Evolutionary conservation across 1,284 basidiomycete genomes (phyloP).

Genomic region (Inonotus hispidus): DNA sequence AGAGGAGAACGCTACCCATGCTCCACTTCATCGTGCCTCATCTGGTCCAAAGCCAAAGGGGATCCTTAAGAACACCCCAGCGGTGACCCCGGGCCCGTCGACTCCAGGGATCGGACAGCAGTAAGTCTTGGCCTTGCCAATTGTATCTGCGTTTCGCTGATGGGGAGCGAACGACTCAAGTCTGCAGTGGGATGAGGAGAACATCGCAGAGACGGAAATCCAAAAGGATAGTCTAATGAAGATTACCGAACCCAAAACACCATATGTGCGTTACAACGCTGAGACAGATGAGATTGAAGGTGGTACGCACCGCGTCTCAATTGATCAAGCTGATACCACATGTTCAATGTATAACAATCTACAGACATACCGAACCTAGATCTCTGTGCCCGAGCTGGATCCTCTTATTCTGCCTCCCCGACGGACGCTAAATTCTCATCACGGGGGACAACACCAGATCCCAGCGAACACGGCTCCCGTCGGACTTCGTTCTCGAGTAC

Average conservation of each 20-base stretch:
- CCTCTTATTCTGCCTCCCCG: conserved; percentile 20
- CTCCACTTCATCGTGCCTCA: conserved; percentile 13
- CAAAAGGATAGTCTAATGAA: conserved; percentile 94
- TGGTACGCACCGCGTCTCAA: conserved; percentile 40
- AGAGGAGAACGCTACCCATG: conserved; percentile 6
- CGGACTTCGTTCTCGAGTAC: conserved; percentile 73
- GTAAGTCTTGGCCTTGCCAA: conserved; percentile 28
- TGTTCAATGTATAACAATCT: background rate
- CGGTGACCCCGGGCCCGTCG: conserved; percentile 31
- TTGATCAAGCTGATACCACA: background rate
- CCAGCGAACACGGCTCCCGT: conserved; percentile 68
- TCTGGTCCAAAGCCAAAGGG: conserved; percentile 73
- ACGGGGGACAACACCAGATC: conserved; percentile 18
- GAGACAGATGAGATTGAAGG: conserved; percentile 79
- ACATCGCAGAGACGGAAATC: conserved; percentile 84
- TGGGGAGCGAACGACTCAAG: conserved; percentile 27
- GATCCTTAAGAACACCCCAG: conserved; percentile 74
- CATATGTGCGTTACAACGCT: conserved; percentile 86
- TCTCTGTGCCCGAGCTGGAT: conserved; percentile 36
- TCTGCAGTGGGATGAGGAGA: conserved; percentile 90
- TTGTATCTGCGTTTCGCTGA: conserved; percentile 1
- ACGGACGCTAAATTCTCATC: conserved; percentile 13
- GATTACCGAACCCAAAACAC: conserved; percentile 96
- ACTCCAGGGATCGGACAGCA: conserved; percentile 38
- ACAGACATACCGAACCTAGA: conserved; percentile 66